A percentile compares a stretch with the other conserved stretches of the same genome.
phyloP scores from a whole-genome alignment of 176 grass and related monocot genomes.

The Oropetium thomaeum region DNA sequence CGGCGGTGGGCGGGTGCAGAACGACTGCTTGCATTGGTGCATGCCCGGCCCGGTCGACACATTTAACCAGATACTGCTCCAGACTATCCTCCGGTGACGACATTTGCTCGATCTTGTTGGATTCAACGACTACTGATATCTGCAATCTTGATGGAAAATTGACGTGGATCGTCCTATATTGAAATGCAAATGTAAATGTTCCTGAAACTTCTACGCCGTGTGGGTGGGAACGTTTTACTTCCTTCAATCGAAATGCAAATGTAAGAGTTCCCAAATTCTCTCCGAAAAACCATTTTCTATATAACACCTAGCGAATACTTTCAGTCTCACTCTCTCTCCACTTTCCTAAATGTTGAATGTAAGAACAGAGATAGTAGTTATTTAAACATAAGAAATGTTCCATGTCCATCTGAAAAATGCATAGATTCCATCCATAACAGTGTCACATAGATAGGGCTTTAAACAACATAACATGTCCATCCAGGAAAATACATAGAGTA shows the following conservation, averaged over 20 bases:
- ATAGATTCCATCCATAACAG: not conserved
- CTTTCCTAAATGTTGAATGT: not conserved
- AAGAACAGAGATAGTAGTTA: not conserved
- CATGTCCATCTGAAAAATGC: not conserved
- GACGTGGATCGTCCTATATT: not conserved
- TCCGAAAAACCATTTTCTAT: no score
- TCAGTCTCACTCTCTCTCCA: no score
- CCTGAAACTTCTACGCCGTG: not conserved
- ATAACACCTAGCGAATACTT: no score
- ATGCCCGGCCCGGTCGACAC: conserved; percentile 69
- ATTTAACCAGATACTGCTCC: conserved; percentile 69
- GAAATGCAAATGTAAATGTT: not conserved
- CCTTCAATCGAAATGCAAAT: not conserved
- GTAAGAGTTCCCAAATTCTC: not conserved
- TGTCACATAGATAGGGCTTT: not conserved
- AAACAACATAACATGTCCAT: not conserved
- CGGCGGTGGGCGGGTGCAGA: conserved; percentile 55
- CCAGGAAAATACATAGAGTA: not conserved
- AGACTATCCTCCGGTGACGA: conserved; percentile 34
- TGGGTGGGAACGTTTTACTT: not conserved
- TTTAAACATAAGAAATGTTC: not conserved
- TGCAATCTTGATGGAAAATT: not conserved
- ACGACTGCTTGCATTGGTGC: conserved; percentile 95
- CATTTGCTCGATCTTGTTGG: not conserved
- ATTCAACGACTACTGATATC: not conserved